These are phyloP conservation scores for Cynanchum wilfordii DNA, from an alignment of 257 asterid genomes.

Conservation along the genomic window DNA sequence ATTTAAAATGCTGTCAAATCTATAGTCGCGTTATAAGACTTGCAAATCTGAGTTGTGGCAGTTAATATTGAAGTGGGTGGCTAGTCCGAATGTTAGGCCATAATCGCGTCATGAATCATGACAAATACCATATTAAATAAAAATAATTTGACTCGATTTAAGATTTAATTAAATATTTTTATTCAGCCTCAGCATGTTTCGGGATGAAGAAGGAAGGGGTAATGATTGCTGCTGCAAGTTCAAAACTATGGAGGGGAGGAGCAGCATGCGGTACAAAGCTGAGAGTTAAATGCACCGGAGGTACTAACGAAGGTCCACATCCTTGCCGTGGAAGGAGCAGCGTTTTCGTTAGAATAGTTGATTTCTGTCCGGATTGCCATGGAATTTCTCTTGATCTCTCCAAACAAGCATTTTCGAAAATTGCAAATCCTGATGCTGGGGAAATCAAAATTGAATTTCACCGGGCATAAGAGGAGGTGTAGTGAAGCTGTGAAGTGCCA, in stretches of 20 bases:
- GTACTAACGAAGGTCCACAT: background rate
- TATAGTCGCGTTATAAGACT: too few relatives aligned
- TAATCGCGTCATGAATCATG: too few relatives aligned
- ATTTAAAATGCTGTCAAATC: too few relatives aligned
- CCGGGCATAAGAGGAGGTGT: too few relatives aligned
- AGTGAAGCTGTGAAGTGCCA: too few relatives aligned
- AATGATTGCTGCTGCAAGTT: slow-evolving; percentile 10
- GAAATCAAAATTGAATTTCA: slow-evolving; percentile 1
- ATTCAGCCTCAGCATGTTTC: slow-evolving; percentile 3
- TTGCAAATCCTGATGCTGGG: slow-evolving; percentile 5
- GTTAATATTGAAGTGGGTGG: too few relatives aligned
- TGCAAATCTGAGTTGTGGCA: too few relatives aligned
- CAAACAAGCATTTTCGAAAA: slow-evolving; percentile 1
- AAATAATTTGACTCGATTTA: too few relatives aligned
- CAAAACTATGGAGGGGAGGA: background rate
- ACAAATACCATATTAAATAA: too few relatives aligned
- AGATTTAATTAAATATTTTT: background rate
- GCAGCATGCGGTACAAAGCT: slow-evolving; percentile 1
- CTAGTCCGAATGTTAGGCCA: too few relatives aligned
- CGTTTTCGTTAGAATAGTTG: slow-evolving; percentile 1
- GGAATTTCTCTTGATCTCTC: slow-evolving; percentile 4
- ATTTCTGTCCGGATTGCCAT: background rate
- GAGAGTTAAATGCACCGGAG: slow-evolving; percentile 5
- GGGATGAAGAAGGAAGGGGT: background rate
- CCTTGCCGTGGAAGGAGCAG: background rate